Evolutionary conservation across 23 red algal genomes (phyloP).

Genomic region (Gracilariopsis chorda): DNA sequence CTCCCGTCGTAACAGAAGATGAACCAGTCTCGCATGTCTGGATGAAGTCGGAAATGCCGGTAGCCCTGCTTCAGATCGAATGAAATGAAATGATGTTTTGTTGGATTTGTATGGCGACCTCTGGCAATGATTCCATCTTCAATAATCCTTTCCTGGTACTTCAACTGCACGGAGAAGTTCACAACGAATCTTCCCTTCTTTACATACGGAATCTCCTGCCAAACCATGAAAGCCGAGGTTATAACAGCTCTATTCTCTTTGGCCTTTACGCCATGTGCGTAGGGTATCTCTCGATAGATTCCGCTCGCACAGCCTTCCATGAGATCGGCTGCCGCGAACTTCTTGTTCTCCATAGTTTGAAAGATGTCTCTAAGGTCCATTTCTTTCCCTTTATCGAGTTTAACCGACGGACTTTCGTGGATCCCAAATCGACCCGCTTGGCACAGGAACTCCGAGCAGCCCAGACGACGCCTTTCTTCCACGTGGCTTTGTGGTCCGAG

Average conservation of each 20-base stretch:
- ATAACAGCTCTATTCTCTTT: not conserved
- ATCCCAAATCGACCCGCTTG: not conserved
- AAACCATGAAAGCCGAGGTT: not conserved
- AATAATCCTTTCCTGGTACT: not conserved
- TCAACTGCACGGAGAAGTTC: not conserved
- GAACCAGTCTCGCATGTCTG: not conserved
- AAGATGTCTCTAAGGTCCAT: not conserved
- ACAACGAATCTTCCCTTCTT: slow-evolving; percentile 15
- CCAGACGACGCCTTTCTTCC: too few species aligned
- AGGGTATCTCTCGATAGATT: not conserved
- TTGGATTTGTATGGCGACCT: not conserved
- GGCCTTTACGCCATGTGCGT: not conserved
- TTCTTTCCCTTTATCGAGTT: not conserved
- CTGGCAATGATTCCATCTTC: not conserved
- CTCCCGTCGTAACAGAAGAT: not conserved
- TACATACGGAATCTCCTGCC: not conserved
- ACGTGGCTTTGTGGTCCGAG: too few species aligned
- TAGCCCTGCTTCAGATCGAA: not conserved
- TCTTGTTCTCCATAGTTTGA: not conserved
- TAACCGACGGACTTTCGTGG: not conserved
- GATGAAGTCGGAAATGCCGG: not conserved
- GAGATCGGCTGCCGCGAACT: not conserved
- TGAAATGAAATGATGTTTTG: not conserved
- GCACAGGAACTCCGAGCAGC: not conserved
- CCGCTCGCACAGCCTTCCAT: not conserved